Evolutionary conservation across 306 rosid species (phyloP), one percentile per base, ranked within the genome.

Genomic region (Pachyrhizus erosus): DNA sequence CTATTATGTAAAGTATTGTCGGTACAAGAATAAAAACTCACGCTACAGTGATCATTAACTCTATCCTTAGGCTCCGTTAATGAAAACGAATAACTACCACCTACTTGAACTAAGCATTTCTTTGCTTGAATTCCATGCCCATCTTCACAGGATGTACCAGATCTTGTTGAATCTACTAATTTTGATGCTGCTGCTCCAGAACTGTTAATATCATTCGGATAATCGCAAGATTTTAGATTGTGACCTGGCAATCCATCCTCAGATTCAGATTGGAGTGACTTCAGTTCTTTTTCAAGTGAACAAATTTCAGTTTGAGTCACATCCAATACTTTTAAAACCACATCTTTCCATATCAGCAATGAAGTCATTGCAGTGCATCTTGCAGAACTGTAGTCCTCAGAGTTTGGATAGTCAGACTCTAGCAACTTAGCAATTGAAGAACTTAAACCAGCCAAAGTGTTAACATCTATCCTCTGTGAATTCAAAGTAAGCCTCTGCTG

Each of bases 251-350:
- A 43, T 49, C 75, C 60, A 70, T 82, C 88, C 67, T 86, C 77
- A 7, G 26, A 18, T 86, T 51, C 24, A 7, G 89, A 89, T 45
- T 87, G 89, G 83, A 93, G 67, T 3, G 77, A 78, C 84, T 88
- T 93, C n/a, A 91, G 85, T 75, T 96, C 94, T 69, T 69, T 91
- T 84, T 93, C 99, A 61, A 96, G 93, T 49, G 17, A 87, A 89
- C 89, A 94, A 82, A 93, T 90, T 89, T 93, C 91, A 73, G 91
- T 80, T 76, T 92, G 94, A 9, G 97, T 96, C 67, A 84, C 80
- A 85, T 93, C 98, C 90, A 96, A 37, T 8, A 84, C 87, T 84
- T 92, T 93, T 8, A 94, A 92, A 78, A 96, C 62, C 49, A 90
- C 91, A 80, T 89, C 88, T 88, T 91, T 96, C 89, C 80, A 93